phyloP scores from a whole-genome alignment of 1,284 basidiomycete species.

The Austroboletus novae-zelandiae region DNA sequence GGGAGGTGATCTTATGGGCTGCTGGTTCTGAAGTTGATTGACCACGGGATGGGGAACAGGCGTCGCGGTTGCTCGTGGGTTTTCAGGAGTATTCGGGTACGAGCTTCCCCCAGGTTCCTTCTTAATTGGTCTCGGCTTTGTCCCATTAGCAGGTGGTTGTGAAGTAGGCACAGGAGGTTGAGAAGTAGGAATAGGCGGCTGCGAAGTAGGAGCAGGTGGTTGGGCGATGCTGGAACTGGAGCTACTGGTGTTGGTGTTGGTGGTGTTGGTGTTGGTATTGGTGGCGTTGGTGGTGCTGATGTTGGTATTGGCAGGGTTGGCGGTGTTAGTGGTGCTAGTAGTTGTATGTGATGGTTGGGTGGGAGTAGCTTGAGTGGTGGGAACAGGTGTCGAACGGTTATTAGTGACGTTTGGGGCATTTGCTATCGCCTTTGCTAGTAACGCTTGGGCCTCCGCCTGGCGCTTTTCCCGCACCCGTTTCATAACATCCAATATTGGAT shows the following conservation, averaged over 20 bases:
- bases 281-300: too few relatives aligned
- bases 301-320: too few relatives aligned
- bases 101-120: conserved; percentile 30
- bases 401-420: conserved; percentile 18
- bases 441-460: conserved; percentile 23
- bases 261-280: too few relatives aligned
- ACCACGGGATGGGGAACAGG: conserved; percentile 32
- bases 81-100: conserved; percentile 30
- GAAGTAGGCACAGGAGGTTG: conserved; percentile 18
- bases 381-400: conserved; percentile 20
- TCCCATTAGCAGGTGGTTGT: conserved; percentile 17
- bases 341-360: conserved; percentile 16
- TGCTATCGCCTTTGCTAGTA: conserved; percentile 20
- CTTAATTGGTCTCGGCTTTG: conserved; percentile 28
- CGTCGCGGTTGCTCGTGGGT: conserved; percentile 28
- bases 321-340: conserved; percentile 7
- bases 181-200: neutral
- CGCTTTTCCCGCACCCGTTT: conserved; percentile 34
- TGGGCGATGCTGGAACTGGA: too few relatives aligned
- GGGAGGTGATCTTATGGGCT: conserved; percentile 27
- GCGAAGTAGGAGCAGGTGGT: neutral
- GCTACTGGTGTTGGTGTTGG: too few relatives aligned
- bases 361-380: conserved; percentile 18
- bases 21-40: conserved; percentile 32
- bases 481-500: conserved; percentile 51